These are phyloP conservation scores for Russula brevipes DNA, from an alignment of 768 basidiomycete genomes.

Conservation along the genomic window DNA sequence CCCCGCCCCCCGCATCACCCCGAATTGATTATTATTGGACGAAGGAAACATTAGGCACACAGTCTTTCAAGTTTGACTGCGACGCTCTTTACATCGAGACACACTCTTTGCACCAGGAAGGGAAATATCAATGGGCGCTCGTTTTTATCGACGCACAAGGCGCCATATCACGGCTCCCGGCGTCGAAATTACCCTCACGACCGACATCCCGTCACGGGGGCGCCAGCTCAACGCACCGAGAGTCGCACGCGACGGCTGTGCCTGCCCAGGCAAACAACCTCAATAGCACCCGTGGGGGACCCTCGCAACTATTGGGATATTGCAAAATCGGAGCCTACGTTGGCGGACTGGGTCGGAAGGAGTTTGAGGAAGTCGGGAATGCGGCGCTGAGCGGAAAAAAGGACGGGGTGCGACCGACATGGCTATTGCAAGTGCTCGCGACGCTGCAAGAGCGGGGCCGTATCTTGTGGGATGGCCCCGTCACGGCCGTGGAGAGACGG, in stretches of 20 bases:
- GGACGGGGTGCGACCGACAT: slow-evolving; percentile 14
- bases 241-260: slow-evolving; percentile 9
- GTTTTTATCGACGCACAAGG: slow-evolving; percentile 18
- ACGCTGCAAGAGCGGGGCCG: slow-evolving; percentile 21
- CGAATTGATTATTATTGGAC: not conserved
- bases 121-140: slow-evolving; percentile 23
- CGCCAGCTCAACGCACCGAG: slow-evolving; percentile 5
- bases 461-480: slow-evolving; percentile 11
- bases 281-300: slow-evolving; percentile 1
- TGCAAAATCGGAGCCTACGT: slow-evolving; percentile 22
- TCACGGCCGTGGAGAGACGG: slow-evolving; percentile 11
- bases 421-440: slow-evolving; percentile 20
- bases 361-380: slow-evolving; percentile 21
- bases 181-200: slow-evolving; percentile 14
- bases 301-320: slow-evolving; percentile 22
- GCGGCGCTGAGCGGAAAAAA: slow-evolving; percentile 13
- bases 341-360: slow-evolving; percentile 13
- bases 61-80: slow-evolving; percentile 23
- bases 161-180: slow-evolving; percentile 13
- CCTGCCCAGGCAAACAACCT: slow-evolving; percentile 1
- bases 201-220: slow-evolving; percentile 16
- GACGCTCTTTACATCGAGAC: slow-evolving; percentile 26
- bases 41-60: slow-evolving; percentile 16
- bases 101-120: slow-evolving; percentile 24
- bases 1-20: not conserved